Evolutionary conservation across 345 rosid species (phyloP), one percentile per base, ranked within the genome.

Genomic region (Bruguiera gymnorhiza): DNA sequence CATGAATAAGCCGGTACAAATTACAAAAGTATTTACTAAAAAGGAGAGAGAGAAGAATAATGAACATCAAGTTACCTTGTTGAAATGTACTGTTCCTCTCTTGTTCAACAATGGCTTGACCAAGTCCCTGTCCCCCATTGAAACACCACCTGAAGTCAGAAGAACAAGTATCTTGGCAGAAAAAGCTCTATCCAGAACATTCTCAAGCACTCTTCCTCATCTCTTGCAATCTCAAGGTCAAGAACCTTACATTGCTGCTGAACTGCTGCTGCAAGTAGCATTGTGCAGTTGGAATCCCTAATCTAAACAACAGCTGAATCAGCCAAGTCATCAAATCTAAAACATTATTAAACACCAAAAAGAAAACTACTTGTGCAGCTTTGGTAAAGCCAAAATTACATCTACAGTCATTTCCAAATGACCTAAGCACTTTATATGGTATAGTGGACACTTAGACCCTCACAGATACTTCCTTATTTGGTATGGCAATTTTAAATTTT

Each of bases 101-200:
- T 82, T 90, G 81, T 78, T 78, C 71, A 95, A 86, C 60, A 95
- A 67, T 75, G 98, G 97, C 85, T 88, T 90, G 79, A 92, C 81
- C 71, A 92, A 90, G 78, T 92, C 99, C 76, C 75, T 90, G 86
- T 95, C 99, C 66, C 98, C 98, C 98, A 95, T 95, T 70, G 99
- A 95, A 80, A 95, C 96, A 75, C 99, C 99, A 9, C 98, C 98
- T 67, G 98, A 95, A 75, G 94, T 92, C 67, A 95, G 69, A 73
- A 95, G 85, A 75, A 95, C 85, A 84, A 87, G 81, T 52, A 87
- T 83, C 46, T 88, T 91, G 67, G 91, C 75, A 69, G 88, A 79
- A 73, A 84, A 65, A 46, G 88, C 94, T 72, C 75, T 70, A 70
- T 90, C 84, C 71, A 95, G 71, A 59, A 83, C 77, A 75, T 73